Conservation (phyloP, 495 filamentous ascomycete genomes). For the Xanthoparmelia taractica region DNA sequence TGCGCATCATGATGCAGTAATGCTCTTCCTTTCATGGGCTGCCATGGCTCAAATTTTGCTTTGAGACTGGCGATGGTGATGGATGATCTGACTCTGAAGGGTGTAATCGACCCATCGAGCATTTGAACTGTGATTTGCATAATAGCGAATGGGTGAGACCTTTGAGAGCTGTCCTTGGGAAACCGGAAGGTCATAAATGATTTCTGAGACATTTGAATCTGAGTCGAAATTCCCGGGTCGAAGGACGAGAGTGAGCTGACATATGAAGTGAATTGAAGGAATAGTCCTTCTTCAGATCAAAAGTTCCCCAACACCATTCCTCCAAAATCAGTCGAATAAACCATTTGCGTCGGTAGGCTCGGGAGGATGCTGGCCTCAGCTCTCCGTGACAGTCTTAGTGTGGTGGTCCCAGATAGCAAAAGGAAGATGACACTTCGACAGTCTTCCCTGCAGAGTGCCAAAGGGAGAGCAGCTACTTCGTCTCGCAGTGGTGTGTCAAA, state of each 20-base stretch:
- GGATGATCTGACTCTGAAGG: constrained; percentile 2
- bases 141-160: neutral
- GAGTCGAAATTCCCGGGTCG: neutral
- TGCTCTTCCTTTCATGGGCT: neutral
- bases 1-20: constrained; percentile 1
- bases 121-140: constrained; percentile 5
- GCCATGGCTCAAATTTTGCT: constrained; percentile 6
- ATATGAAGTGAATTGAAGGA: neutral
- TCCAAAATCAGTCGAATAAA: neutral
- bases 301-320: neutral
- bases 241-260: neutral
- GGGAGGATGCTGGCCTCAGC: no score
- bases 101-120: neutral
- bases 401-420: neutral
- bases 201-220: neutral
- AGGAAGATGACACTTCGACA: neutral
- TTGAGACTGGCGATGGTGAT: neutral
- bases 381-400: neutral
- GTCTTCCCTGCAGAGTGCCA: neutral
- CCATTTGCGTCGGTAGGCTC: neutral
- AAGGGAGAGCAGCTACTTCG: neutral
- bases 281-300: neutral
- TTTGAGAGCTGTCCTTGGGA: neutral
- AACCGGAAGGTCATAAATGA: neutral
- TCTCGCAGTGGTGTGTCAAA: neutral